These are phyloP conservation scores for Wickerhamomyces chambardii DNA, from an alignment of 805 yeast genomes.

Conservation along the genomic window DNA sequence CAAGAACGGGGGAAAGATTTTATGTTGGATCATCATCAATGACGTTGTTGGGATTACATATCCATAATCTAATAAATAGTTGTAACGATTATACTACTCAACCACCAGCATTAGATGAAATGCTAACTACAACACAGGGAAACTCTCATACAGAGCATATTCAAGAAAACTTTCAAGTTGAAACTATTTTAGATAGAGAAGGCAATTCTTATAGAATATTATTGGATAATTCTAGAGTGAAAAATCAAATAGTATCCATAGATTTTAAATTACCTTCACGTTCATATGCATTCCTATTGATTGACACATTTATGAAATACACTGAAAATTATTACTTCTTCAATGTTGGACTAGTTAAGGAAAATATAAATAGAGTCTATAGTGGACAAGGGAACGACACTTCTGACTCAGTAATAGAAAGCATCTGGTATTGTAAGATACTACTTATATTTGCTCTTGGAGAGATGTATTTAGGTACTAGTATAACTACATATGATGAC, in stretches of 20 bases:
- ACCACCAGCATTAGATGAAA: neutral
- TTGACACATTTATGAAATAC: slow-evolving; percentile 69
- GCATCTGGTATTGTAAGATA: slow-evolving; percentile 76
- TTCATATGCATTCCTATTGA: slow-evolving; percentile 64
- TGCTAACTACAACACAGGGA: neutral
- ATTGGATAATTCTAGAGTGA: slow-evolving; percentile 56
- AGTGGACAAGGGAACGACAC: slow-evolving; percentile 28
- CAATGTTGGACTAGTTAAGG: slow-evolving; percentile 72
- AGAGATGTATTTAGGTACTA: slow-evolving; percentile 78
- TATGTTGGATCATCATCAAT: slow-evolving; percentile 79
- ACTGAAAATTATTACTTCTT: slow-evolving; percentile 81
- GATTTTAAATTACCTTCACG: slow-evolving; percentile 70
- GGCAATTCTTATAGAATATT: slow-evolving; percentile 71
- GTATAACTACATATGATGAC: slow-evolving; percentile 51
- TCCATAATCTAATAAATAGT: slow-evolving; percentile 52
- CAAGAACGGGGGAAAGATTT: slow-evolving; percentile 66
- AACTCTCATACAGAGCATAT: neutral
- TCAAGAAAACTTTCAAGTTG: slow-evolving; percentile 15
- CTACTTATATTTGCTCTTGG: slow-evolving; percentile 69
- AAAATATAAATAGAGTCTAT: slow-evolving; percentile 54
- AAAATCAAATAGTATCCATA: slow-evolving; percentile 59
- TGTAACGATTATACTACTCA: slow-evolving; percentile 10
- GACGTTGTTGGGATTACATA: slow-evolving; percentile 74
- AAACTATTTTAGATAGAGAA: slow-evolving; percentile 61
- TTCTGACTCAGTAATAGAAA: slow-evolving; percentile 52